Percentiles rank a stretch among this genome's conserved stretches.
These are phyloP conservation scores for Suhomyces emberorum DNA, from an alignment of 805 yeast genomes.

Conservation along the genomic window DNA sequence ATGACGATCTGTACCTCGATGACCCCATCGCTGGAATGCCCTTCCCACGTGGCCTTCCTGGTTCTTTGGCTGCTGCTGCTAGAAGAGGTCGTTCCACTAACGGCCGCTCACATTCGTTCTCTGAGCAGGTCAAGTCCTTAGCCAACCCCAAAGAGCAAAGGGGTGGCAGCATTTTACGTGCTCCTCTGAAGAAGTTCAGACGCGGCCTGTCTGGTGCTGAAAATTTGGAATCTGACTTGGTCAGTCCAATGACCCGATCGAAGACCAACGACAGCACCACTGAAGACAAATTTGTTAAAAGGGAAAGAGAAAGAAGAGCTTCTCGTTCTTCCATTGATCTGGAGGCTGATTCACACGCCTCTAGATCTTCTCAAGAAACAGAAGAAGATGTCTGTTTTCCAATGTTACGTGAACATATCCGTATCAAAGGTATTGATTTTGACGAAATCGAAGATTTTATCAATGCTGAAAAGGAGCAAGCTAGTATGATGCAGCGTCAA, in stretches of 20 bases:
- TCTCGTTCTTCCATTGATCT: conserved; percentile 47
- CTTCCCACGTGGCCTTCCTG: conserved; percentile 12
- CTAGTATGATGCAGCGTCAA: conserved; percentile 19
- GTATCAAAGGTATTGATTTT: conserved; percentile 79
- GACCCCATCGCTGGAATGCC: conserved; percentile 12
- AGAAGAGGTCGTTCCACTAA: conserved; percentile 13
- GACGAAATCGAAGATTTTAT: conserved; percentile 85
- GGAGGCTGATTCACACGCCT: conserved; percentile 69
- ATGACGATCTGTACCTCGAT: conserved; percentile 4
- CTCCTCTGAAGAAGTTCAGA: conserved; percentile 4
- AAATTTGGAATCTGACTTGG: conserved; percentile 24
- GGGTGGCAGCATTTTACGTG: background rate
- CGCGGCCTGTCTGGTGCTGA: conserved; percentile 7
- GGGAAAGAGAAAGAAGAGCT: conserved; percentile 30
- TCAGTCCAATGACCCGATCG: conserved; percentile 26
- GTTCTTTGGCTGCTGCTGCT: conserved; percentile 17
- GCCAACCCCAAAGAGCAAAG: conserved; percentile 22
- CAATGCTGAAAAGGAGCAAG: conserved; percentile 54
- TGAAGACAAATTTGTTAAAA: conserved; percentile 4
- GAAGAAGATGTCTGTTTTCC: conserved; percentile 99
- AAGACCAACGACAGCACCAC: conserved; percentile 17
- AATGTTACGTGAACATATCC: conserved; percentile 61
- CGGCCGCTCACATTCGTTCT: conserved; percentile 18
- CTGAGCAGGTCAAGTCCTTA: conserved; percentile 29
- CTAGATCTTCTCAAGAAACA: conserved; percentile 81